A percentile compares a stretch with the other conserved stretches of the same genome.
Conservation (phyloP, 2,329 filamentous ascomycete genomes). For the Colletotrichum sp. region DNA sequence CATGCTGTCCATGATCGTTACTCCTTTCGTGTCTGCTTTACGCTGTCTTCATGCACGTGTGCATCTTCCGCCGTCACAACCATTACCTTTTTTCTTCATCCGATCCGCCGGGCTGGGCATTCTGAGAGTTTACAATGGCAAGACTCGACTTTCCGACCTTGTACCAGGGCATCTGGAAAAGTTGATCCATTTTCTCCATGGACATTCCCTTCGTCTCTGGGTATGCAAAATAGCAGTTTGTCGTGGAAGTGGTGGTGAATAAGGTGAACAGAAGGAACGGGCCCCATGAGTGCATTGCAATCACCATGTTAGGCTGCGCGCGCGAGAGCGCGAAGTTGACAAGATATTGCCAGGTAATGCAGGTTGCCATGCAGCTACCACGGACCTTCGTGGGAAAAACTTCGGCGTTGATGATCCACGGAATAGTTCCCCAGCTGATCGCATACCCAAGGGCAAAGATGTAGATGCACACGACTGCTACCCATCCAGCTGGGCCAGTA, state of each 20-base stretch:
- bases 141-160: neutral
- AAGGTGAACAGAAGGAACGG: neutral
- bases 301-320: neutral
- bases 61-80: neutral
- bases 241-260: neutral
- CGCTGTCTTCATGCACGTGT: neutral
- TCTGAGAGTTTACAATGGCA: neutral
- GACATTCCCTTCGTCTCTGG: slow-evolving; percentile 37
- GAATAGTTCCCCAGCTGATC: neutral
- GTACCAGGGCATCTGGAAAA: neutral
- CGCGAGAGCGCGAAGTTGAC: neutral
- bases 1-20: neutral
- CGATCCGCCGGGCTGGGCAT: neutral
- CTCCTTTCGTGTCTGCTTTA: neutral
- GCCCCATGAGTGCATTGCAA: neutral
- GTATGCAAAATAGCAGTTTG: slow-evolving; percentile 42
- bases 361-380: neutral
- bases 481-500: neutral
- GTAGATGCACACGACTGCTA: neutral
- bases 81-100: neutral
- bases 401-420: neutral
- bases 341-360: neutral
- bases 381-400: neutral
- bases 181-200: slow-evolving; percentile 3
- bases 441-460: neutral